Percentiles rank a stretch among this genome's conserved stretches.
These are phyloP conservation scores for Jackrogersella multiformis DNA, from an alignment of 495 filamentous ascomycete species.

Conservation along the genomic window DNA sequence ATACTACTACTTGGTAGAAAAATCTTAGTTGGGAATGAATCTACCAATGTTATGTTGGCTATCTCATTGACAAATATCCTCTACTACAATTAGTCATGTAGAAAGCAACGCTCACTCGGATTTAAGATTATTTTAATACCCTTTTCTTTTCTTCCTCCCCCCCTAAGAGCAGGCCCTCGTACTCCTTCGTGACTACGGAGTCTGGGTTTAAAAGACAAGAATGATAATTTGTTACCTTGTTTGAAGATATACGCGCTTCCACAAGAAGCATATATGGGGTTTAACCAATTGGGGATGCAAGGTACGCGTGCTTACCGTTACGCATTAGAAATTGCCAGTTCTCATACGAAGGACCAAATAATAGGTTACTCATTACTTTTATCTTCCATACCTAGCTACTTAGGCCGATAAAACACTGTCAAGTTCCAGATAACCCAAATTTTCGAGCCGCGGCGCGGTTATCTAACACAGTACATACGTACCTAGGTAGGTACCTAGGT, in stretches of 20 bases:
- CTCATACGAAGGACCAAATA: not conserved
- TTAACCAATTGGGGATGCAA: not conserved
- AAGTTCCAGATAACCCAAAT: not conserved
- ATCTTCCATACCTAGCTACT: too few relatives aligned
- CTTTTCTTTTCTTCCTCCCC: too few relatives aligned
- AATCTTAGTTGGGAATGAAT: not conserved
- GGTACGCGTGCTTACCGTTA: not conserved
- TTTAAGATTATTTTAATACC: too few relatives aligned
- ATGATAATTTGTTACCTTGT: too few relatives aligned
- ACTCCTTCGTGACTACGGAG: too few relatives aligned
- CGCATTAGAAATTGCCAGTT: not conserved
- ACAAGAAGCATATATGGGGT: not conserved
- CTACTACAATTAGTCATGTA: too few relatives aligned
- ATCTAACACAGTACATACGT: not conserved
- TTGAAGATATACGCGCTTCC: not conserved
- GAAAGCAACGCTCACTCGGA: too few relatives aligned
- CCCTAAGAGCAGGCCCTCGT: too few relatives aligned
- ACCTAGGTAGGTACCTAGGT: too few relatives aligned
- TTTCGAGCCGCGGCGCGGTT: conserved; percentile 1
- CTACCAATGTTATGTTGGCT: not conserved
- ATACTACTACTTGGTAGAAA: not conserved
- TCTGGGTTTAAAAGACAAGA: too few relatives aligned
- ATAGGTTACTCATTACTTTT: not conserved
- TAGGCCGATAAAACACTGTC: not conserved
- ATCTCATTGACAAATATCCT: not conserved